phyloP scores from a whole-genome alignment of 2,329 filamentous ascomycete genomes.

The Fusarium foetens region DNA sequence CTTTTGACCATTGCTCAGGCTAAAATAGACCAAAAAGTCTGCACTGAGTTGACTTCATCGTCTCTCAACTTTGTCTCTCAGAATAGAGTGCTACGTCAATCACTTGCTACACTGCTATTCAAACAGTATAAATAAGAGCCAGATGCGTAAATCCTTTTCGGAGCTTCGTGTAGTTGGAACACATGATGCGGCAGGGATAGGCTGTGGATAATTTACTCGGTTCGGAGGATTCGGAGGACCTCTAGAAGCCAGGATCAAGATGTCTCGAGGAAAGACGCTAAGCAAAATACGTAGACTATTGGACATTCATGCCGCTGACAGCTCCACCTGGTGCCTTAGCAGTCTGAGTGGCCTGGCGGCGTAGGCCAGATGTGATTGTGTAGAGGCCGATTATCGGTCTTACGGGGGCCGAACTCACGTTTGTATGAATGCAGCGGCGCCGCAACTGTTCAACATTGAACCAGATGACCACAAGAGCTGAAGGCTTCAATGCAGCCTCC shows the following conservation, averaged over 20 bases:
- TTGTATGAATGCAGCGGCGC: constrained; percentile 11
- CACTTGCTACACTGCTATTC: neutral
- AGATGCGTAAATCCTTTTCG: constrained; percentile 1
- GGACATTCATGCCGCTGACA: constrained; percentile 26
- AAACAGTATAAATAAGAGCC: neutral
- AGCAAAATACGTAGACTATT: constrained; percentile 24
- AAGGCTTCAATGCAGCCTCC: neutral
- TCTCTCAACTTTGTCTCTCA: neutral
- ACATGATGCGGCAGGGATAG: constrained; percentile 12
- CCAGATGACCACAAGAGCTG: constrained; percentile 14
- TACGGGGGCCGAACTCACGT: constrained; percentile 1
- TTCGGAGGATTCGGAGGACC: constrained; percentile 34
- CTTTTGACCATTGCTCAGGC: neutral
- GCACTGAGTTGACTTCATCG: neutral
- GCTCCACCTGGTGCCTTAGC: constrained; percentile 26
- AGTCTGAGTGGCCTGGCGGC: constrained; percentile 11
- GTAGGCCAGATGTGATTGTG: constrained; percentile 14
- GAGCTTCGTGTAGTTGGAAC: constrained; percentile 10
- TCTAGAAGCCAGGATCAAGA: constrained; percentile 24
- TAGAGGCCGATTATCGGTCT: neutral
- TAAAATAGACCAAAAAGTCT: neutral
- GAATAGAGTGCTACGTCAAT: neutral
- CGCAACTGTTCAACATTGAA: neutral
- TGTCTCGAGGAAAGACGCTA: constrained; percentile 24
- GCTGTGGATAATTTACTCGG: constrained; percentile 13